Evolutionary conservation across 768 basidiomycete species (phyloP), one percentile per base, ranked within the genome.

Genomic region (Suillus variegatus): DNA sequence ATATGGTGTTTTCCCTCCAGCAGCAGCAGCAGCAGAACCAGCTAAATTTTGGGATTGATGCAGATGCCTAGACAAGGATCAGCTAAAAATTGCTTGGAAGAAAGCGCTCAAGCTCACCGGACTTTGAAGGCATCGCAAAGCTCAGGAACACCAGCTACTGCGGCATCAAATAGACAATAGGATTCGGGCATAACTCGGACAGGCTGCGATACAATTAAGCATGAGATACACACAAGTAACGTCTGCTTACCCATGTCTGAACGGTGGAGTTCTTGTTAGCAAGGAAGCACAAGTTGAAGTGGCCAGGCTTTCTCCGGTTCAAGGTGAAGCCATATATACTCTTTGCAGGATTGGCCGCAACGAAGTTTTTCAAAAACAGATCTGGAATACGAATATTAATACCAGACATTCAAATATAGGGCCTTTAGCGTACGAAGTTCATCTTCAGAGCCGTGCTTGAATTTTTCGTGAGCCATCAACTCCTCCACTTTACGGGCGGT

Each of bases 81-180:
- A 36, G 54, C 56, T 47, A 32, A 35, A 57, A 36, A 22, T 36
- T 43, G 66, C 35, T 28, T 36, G 52, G 51, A 55, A 49, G 28
- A 35, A 49, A 43, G 35, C 28, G n/a, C 38, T 8, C 57, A 22
- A 71, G 22, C 82, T 70, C 71, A 89, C 89, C 89, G 78, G 72
- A 93, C 87, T 87, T 98, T 98, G 87, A 99, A 99, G 22, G 96
- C 95, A 75, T 98, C 96, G 68, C 97, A 97, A 6, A 99, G 80
- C 76, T 97, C 95, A 5, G 93, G 89, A 32, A 99, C 94, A 44
- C 94, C 95, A 8, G 93, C 89, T 32, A 94, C 93, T 55, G 94
- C 87, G 7, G 94, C 93, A 68, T 95, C 94, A 71, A 94, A 94
- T 20, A 98, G 85, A 73, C 91, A 91, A 74, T 95, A 97, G 6